Percentiles rank a stretch among this genome's conserved stretches.
Evolutionary conservation across 768 basidiomycete genomes (phyloP).

Genomic region (Hypholoma sublateritium): DNA sequence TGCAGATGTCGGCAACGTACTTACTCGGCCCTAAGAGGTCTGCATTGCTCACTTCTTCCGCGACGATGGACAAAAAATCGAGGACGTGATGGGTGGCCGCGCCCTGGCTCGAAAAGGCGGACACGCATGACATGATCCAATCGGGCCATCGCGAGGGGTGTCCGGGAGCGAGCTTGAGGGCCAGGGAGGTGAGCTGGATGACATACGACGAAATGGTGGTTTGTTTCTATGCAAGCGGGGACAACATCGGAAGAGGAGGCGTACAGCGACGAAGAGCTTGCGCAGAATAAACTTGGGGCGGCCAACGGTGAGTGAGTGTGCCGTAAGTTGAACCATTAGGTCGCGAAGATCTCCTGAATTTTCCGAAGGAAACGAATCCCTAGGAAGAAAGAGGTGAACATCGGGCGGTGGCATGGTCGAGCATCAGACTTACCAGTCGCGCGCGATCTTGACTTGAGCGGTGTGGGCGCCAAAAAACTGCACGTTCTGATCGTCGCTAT

Average conservation of each 20-base stretch:
- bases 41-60: constrained; percentile 77
- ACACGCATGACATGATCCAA: constrained; percentile 71
- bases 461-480: constrained; percentile 97
- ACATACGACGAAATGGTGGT: background rate
- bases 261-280: constrained; percentile 85
- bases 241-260: constrained; percentile 23
- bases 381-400: constrained; percentile 21
- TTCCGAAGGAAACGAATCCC: constrained; percentile 74
- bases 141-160: constrained; percentile 66
- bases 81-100: constrained; percentile 60
- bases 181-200: constrained; percentile 63
- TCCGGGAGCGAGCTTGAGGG: constrained; percentile 65
- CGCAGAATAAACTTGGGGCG: constrained; percentile 73
- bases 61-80: constrained; percentile 80
- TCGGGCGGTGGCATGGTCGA: no score
- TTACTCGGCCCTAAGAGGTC: constrained; percentile 73
- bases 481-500: constrained; percentile 74
- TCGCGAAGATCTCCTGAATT: constrained; percentile 59
- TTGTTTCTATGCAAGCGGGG: constrained; percentile 1
- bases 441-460: constrained; percentile 87
- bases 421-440: constrained; percentile 72
- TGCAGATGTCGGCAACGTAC: constrained; percentile 42
- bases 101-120: constrained; percentile 58
- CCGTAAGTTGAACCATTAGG: constrained; percentile 68
- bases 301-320: constrained; percentile 57